Evolutionary conservation across 2,329 filamentous ascomycete genomes (phyloP), one percentile per base, ranked within the genome.

Genomic region (Aotearoamyces nothofagi): DNA sequence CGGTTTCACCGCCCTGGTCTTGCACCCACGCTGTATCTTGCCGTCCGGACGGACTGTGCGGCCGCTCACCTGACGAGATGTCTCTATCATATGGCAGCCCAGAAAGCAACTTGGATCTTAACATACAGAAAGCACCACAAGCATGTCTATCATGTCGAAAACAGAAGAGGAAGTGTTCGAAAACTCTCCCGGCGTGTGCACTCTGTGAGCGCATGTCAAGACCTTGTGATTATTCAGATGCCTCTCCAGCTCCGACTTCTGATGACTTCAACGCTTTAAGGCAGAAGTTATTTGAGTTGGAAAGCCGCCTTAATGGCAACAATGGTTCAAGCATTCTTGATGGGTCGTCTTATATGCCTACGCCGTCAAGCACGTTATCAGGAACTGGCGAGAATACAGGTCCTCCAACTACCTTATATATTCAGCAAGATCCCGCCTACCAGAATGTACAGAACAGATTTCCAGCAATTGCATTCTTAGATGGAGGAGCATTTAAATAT

Each of bases 121-220:
- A 36, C 22, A 31, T 33, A 6, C 39, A 28, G 14, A 51, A 46
- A 31, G 54, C 58, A 11, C 36, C 44, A 10, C 55, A 58, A 43
- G 57, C 58, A 32, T 62, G 58, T 38, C 36, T 50, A 24, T 47
- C 55, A 16, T 63, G 58, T 40, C 47, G 54, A 19, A 56, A 54
- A 35, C 57, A 66, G 42, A 68, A 67, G 46, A 51, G 63, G 24
- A 60, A 56, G 50, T 67, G 63, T 41, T 57, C 62, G 51, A 67
- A 66, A 45, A 40, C 38, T 4, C 38, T 66, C 2, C 63, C 63
- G 9, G 41, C 47, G 10, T 68, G 63, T 41, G 46, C 51, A 3
- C 50, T 66, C 4, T 68, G 63, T 42, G 39, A 39, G 12, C 50
- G 58, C 8, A 55, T 59, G 49, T 46, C 46, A 17, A 48, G 56